Base-by-base conservation (phyloP, 2,329 filamentous ascomycete species). In the Pseudopithomyces maydicus region DNA sequence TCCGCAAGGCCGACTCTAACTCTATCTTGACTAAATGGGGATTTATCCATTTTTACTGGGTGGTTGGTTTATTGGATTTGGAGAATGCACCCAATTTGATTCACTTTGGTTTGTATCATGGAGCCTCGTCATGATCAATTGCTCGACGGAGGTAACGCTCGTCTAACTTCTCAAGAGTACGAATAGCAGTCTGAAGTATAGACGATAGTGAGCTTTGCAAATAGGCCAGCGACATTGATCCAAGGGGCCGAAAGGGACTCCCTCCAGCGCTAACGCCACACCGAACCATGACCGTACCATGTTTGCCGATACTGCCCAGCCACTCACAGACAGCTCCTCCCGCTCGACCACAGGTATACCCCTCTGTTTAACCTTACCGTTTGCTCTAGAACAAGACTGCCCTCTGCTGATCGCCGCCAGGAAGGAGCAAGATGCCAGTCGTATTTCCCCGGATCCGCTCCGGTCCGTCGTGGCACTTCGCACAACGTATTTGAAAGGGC, bases 1-100 rank as follows among this genome's bases (percentile, higher is more conserved):
- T 71, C 69, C 66, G 67, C 62, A 67, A 35, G 56, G 52, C 63
- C 68, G 65, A 59, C 35, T 52, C 36, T 63, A 56, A 54, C n/a
- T 10, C 26, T 19, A 26, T 32, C 17, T 14, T 43, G 36, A 20
- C 46, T 41, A 47, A 52, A 44, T 22, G 36, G 29, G 26, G 15
- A 11, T 19, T 36, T n/a, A n/a, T 23, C 43, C 26, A 41, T 14
- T 26, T 23, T 7, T 22, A 19, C 35, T 26, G 35, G 12, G 47
- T 29, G 23, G 23, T 46, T 20, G 41, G 3, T 12, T 11, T 5
- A 17, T 7, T 19, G 38, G 33, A 2, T 6, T 36, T 38, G 26
- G 29, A 38, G 26, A 19, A n/a, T 38, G 45, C 45, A 10, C 19
- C 2, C n/a, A n/a, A 36, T 8, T 38, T 3, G 11, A 48, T 10